These are phyloP conservation scores for Tulasnella sp. DNA, from an alignment of 768 basidiomycete species.

Conservation along the genomic window DNA sequence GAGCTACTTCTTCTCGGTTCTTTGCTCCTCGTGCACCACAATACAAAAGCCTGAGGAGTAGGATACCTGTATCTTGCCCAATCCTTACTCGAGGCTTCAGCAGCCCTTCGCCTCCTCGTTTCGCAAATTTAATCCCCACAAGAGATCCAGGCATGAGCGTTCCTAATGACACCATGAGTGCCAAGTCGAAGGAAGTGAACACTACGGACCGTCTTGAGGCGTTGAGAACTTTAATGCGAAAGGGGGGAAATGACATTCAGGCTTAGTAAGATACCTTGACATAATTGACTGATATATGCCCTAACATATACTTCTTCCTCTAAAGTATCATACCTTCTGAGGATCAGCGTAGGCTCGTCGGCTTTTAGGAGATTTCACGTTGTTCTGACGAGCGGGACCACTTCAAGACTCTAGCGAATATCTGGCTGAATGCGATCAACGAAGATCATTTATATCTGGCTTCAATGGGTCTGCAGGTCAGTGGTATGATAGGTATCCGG, in stretches of 20 bases:
- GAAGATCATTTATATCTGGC: conserved; percentile 81
- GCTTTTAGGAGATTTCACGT: not conserved
- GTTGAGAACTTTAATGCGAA: conserved; percentile 60
- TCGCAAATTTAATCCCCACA: too few relatives aligned
- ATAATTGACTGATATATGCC: not conserved
- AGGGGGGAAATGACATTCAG: conserved; percentile 42
- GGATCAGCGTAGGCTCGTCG: conserved; percentile 65
- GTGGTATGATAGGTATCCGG: not conserved
- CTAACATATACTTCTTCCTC: not conserved
- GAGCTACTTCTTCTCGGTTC: too few relatives aligned
- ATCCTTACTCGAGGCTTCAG: too few relatives aligned
- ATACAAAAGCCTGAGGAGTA: too few relatives aligned
- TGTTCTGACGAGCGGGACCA: not conserved
- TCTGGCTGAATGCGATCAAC: conserved; percentile 68
- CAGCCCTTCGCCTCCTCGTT: too few relatives aligned
- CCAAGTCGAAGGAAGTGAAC: conserved; percentile 24
- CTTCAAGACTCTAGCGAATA: conserved; percentile 77
- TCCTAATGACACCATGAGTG: not conserved
- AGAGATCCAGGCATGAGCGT: too few relatives aligned
- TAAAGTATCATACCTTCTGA: conserved; percentile 72
- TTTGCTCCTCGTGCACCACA: too few relatives aligned
- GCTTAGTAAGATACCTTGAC: conserved; percentile 33
- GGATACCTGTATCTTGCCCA: too few relatives aligned
- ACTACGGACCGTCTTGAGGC: conserved; percentile 51
- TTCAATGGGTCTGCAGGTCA: conserved; percentile 89